Evolutionary conservation across 176 grass and related monocot species (phyloP).

Genomic region (Ampelocalamus luodianensis): DNA sequence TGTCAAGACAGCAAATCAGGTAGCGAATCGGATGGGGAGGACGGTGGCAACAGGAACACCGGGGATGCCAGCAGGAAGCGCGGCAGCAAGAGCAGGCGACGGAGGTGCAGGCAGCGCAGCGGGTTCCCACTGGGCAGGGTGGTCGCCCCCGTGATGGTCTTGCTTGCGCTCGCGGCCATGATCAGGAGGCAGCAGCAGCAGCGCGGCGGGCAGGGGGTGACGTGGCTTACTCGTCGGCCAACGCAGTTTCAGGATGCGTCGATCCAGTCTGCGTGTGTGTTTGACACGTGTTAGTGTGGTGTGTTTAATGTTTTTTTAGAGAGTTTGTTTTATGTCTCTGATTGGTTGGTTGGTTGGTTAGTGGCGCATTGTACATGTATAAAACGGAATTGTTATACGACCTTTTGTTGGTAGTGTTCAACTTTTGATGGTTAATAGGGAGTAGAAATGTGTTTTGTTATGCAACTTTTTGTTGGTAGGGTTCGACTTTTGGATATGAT

Average conservation of each 20-base stretch:
- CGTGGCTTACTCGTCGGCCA: not conserved
- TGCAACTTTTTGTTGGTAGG: too few species aligned
- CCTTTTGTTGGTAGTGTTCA: too few species aligned
- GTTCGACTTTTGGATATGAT: too few species aligned
- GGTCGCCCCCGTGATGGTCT: conserved; percentile 28
- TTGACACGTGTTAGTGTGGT: too few species aligned
- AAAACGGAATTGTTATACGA: not conserved
- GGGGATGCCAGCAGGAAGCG: too few species aligned
- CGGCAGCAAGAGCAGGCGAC: rapidly evolving
- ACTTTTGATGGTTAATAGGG: too few species aligned
- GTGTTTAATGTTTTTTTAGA: not conserved
- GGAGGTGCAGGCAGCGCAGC: not conserved
- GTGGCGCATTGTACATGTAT: not conserved
- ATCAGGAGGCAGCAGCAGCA: conserved; percentile 30
- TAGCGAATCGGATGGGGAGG: not conserved
- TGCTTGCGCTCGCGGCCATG: conserved; percentile 23
- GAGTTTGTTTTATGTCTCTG: not conserved
- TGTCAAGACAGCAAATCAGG: not conserved
- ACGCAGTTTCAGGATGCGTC: not conserved
- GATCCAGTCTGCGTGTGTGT: too few species aligned
- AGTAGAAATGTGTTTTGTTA: too few species aligned
- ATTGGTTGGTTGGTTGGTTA: not conserved
- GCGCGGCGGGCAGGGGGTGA: not conserved
- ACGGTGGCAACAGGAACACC: rapidly evolving
- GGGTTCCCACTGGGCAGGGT: conserved; percentile 32